Base-by-base conservation (phyloP, 164 flowering plant species). In the Malania oleifera region DNA sequence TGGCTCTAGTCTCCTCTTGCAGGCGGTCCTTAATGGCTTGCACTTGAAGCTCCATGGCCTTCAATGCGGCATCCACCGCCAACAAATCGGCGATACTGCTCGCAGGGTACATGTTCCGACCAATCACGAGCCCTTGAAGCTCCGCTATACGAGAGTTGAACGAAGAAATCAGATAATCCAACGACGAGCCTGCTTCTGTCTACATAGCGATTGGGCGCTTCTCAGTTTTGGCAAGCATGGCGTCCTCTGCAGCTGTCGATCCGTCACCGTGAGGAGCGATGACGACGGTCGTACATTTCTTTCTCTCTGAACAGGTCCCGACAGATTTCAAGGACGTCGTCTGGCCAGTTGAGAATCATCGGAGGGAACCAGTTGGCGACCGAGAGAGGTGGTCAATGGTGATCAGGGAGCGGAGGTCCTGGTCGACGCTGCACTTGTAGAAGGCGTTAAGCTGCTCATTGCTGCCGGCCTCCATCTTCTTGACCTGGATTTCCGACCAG, bases 81-180 rank as follows among this genome's bases (percentile, higher is more conserved):
- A 84, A 72, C 50, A 89, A 60, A 75, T 89, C 97, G 15, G 80
- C 7, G 56, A 83, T 45, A 65, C 75, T 73, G 44, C 79, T 82
- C 3, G 82, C 85, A 0, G 92, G 83, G 43, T 85, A 83, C 95
- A 91, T 86, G 86, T 89, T 89, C 57, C 97, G 80, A 31, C 73
- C 96, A 35, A 92, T 80, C 24, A 84, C 91, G 58, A 92, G 80
- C 60, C 89, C 88, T 39, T 87, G 98, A 22, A 89, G 85, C 75
- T 89, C 91, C 0, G 77, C 58, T 4, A 92, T 80, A 14, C 89
- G 92, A 48, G 80, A 64, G 72, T 82, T 84, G 82, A 89, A 89
- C 29, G 83, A 78, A 10, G 80, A 69, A 1, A 92, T 77, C 37
- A 92, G 71, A 10, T 81, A 66, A 63, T 92, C 91, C 7, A 89